Conservation (phyloP, 2,329 filamentous ascomycete species). For the Colletotrichum melonis region DNA sequence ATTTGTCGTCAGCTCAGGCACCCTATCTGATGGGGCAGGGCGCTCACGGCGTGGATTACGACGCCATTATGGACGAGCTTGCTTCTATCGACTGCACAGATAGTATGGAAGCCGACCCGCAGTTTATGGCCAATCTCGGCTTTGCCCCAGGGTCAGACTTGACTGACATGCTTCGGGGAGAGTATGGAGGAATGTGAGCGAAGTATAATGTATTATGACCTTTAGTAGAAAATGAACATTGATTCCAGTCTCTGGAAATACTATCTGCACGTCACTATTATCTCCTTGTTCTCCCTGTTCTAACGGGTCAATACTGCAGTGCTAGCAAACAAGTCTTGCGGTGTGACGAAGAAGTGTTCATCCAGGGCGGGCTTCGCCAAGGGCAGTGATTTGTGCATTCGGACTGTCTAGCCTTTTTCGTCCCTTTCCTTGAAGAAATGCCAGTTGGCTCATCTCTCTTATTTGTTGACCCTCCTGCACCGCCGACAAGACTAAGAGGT, state of each 20-base stretch:
- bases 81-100: constrained; percentile 62
- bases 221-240: constrained; percentile 12
- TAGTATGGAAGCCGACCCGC: constrained; percentile 64
- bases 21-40: constrained; percentile 40
- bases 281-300: background rate
- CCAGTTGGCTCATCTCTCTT: background rate
- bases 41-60: constrained; percentile 55
- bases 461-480: background rate
- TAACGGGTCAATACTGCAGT: background rate
- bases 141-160: constrained; percentile 72
- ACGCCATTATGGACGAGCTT: constrained; percentile 63
- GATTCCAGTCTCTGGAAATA: background rate
- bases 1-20: constrained; percentile 35
- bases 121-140: constrained; percentile 75
- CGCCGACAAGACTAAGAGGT: background rate
- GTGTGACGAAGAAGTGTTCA: constrained; percentile 5
- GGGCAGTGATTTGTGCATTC: background rate
- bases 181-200: constrained; percentile 46
- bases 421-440: background rate
- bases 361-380: constrained; percentile 7
- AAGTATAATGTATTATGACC: constrained; percentile 29
- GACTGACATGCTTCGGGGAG: constrained; percentile 57
- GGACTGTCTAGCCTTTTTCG: constrained; percentile 13
- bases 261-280: background rate
- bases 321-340: background rate